A percentile compares a stretch with the other conserved stretches of the same genome.
Conservation (phyloP, 331 rosid genomes). For the Spiraea crenata region DNA sequence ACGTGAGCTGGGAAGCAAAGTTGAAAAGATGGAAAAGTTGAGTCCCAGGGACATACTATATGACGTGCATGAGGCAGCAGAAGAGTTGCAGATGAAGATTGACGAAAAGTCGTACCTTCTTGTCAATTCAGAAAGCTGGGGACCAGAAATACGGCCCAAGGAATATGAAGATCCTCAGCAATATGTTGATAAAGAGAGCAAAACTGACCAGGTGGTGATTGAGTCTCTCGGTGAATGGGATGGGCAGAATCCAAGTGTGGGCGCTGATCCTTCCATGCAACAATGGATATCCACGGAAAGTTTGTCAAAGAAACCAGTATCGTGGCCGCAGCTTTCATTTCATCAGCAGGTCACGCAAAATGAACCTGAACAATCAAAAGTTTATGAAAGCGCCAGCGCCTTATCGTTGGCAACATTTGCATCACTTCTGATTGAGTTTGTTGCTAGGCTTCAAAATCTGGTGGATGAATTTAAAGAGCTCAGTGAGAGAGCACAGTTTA, state of each 20-base stretch:
- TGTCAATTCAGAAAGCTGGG: conserved; percentile 60
- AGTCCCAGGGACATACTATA: conserved; percentile 41
- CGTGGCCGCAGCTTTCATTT: conserved; percentile 49
- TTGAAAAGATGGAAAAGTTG: conserved; percentile 68
- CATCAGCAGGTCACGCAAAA: conserved; percentile 10
- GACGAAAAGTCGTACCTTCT: conserved; percentile 58
- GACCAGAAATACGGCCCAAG: conserved; percentile 25
- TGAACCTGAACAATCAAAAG: conserved; percentile 45
- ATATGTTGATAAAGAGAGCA: conserved; percentile 34
- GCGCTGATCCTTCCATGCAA: conserved; percentile 25
- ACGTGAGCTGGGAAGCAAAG: conserved; percentile 61
- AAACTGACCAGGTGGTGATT: conserved; percentile 30
- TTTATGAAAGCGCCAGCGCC: conserved; percentile 70
- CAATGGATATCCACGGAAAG: conserved; percentile 37
- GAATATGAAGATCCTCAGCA: conserved; percentile 30
- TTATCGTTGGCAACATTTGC: conserved; percentile 77
- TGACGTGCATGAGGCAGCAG: conserved; percentile 67
- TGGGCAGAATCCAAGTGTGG: conserved; percentile 32
- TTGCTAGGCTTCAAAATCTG: conserved; percentile 81
- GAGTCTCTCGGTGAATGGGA: conserved; percentile 42
- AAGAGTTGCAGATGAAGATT: conserved; percentile 61
- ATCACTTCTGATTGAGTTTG: conserved; percentile 75
- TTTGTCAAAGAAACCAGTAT: conserved; percentile 15
- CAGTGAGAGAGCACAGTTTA: conserved; percentile 59
- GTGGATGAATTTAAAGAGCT: conserved; percentile 67